phyloP scores from a whole-genome alignment of 176 grass and related monocot genomes.

The Eragrostis nindensis region DNA sequence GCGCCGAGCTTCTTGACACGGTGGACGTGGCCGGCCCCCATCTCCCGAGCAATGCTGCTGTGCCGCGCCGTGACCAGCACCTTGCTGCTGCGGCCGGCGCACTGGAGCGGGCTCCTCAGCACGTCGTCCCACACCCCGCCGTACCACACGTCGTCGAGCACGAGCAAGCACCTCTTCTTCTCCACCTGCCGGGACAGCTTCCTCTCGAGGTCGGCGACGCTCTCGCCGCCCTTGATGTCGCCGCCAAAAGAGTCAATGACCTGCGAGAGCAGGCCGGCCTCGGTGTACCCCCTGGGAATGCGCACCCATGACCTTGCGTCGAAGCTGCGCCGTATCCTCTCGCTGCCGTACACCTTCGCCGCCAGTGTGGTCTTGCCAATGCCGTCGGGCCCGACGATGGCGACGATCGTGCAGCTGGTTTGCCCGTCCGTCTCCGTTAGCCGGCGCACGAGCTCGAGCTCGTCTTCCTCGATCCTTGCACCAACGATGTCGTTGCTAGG shows the following conservation, averaged over 20 bases:
- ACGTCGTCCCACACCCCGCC: constrained; percentile 52
- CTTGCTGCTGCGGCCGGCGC: constrained; percentile 49
- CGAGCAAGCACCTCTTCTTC: constrained; percentile 56
- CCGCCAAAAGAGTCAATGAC: constrained; percentile 54
- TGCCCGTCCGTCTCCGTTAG: constrained; percentile 24
- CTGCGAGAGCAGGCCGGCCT: constrained; percentile 53
- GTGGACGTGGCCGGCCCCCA: constrained; percentile 55
- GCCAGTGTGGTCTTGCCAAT: constrained; percentile 78
- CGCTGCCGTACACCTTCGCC: constrained; percentile 53
- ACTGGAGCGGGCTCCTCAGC: constrained; percentile 41
- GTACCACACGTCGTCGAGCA: constrained; percentile 61
- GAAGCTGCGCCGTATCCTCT: constrained; percentile 51
- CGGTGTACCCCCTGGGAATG: constrained; percentile 40
- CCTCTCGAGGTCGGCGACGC: constrained; percentile 30
- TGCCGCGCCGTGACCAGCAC: constrained; percentile 58
- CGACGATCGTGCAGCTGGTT: constrained; percentile 39
- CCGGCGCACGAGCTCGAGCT: constrained; percentile 26
- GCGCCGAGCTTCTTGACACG: constrained; percentile 40
- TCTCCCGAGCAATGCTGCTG: constrained; percentile 41
- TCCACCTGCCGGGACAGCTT: constrained; percentile 43
- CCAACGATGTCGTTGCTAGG: constrained; percentile 28
- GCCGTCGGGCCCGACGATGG: constrained; percentile 52
- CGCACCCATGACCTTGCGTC: constrained; percentile 52
- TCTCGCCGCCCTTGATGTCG: constrained; percentile 33
- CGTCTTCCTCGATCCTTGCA: constrained; percentile 45